Percentiles rank a stretch among this genome's conserved stretches.
Evolutionary conservation across 2,329 filamentous ascomycete species (phyloP).

Genomic region (Trichoderma endophyticum): DNA sequence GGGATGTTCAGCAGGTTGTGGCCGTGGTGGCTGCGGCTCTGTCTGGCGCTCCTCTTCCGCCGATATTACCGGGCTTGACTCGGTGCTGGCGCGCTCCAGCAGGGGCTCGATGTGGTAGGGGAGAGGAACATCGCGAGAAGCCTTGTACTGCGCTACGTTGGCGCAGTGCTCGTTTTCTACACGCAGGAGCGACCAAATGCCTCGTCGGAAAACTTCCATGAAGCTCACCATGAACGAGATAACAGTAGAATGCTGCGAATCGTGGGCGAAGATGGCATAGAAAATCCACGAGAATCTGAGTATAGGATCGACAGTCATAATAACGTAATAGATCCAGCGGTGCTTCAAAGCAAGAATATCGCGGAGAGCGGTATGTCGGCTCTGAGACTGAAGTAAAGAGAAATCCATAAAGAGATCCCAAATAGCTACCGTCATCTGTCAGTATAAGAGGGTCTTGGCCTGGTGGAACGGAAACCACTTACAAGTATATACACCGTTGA

Average conservation of each 20-base stretch:
- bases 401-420: constrained; percentile 99
- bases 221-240: constrained; percentile 77
- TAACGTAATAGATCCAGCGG: constrained; percentile 78
- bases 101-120: constrained; percentile 66
- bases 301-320: constrained; percentile 79
- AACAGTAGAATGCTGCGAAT: constrained; percentile 78
- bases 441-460: not conserved
- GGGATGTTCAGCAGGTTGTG: not conserved
- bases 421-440: constrained; percentile 49
- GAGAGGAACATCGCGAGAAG: constrained; percentile 79
- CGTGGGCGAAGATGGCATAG: constrained; percentile 77
- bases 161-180: constrained; percentile 98
- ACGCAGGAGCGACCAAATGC: constrained; percentile 87
- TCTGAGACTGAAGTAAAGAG: constrained; percentile 76
- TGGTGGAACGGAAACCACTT: constrained; percentile 34
- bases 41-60: constrained; percentile 19
- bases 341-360: constrained; percentile 76
- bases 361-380: constrained; percentile 66
- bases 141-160: constrained; percentile 87
- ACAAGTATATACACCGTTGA: constrained; percentile 83
- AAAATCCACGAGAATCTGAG: constrained; percentile 93
- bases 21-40: not conserved
- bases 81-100: constrained; percentile 41
- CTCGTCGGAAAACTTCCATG: constrained; percentile 77
- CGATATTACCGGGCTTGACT: constrained; percentile 24